Evolutionary conservation across 1,139 yeast genomes (phyloP).

Genomic region (Pichia cactophila): DNA sequence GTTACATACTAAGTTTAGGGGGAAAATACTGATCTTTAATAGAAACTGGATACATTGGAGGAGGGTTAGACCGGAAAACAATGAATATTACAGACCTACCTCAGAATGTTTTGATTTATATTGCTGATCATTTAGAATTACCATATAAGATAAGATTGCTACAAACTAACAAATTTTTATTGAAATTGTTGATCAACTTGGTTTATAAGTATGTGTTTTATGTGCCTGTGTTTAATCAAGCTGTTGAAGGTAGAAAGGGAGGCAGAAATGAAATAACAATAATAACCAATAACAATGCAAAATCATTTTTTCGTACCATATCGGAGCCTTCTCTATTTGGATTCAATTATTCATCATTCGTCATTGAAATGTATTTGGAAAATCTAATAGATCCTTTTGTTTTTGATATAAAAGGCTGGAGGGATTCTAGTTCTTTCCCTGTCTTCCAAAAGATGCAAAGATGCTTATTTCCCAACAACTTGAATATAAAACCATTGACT

Average conservation of each 20-base stretch:
- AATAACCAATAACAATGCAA: slow-evolving; percentile 13
- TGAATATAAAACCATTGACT: slow-evolving; percentile 19
- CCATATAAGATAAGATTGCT: slow-evolving; percentile 18
- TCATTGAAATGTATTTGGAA: slow-evolving; percentile 21
- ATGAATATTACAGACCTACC: slow-evolving; percentile 23
- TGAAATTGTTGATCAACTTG: slow-evolving; percentile 17
- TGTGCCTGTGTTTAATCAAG: slow-evolving; percentile 10
- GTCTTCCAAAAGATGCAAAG: slow-evolving; percentile 14
- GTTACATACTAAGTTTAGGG: no score
- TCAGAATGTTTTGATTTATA: slow-evolving; percentile 21
- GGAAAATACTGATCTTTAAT: no score
- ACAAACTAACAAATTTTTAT: slow-evolving; percentile 17
- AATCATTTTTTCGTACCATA: slow-evolving; percentile 16
- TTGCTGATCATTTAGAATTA: slow-evolving; percentile 16
- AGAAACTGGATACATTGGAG: neutral
- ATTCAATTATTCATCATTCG: slow-evolving; percentile 20
- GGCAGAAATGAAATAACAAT: slow-evolving; percentile 16
- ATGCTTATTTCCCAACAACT: slow-evolving; percentile 19
- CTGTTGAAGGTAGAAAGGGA: slow-evolving; percentile 2
- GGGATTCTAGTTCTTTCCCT: slow-evolving; percentile 11
- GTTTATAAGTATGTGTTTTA: slow-evolving; percentile 19
- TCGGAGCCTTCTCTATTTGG: slow-evolving; percentile 14
- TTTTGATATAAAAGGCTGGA: slow-evolving; percentile 21
- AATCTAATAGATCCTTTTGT: slow-evolving; percentile 11
- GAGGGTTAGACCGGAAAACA: neutral